Evolutionary conservation across 208 protist genomes (phyloP), one percentile per base, ranked within the genome.

Genomic region (Trypanosoma lewisi): DNA sequence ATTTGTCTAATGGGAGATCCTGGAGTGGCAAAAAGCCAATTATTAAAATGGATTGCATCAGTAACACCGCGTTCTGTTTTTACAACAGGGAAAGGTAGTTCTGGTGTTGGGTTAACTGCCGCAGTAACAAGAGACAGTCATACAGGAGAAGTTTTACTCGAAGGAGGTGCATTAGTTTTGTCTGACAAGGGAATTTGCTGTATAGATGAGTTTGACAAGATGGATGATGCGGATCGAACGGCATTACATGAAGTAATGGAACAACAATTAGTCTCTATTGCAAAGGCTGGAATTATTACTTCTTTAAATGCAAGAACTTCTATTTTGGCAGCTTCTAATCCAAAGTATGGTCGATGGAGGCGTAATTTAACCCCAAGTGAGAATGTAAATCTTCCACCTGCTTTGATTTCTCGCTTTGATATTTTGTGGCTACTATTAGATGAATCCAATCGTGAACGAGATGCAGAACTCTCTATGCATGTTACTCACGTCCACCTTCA

Each of bases 131-230:
- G 85, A 14, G 98, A 99, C 76, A 85, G 89, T 2, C 92, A 99
- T 31, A 99, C 98, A 5, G 78, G 88, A 19, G 98, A 99, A 56
- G 83, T 91, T 4, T 81, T 94, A 77, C 83, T 96, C 28, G 98
- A 99, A 74, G 92, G 85, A 37, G 95, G 98, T 58, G 98, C 98
- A 6, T 85, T 99, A 4, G 97, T 99, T 27, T 77, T 99, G 19
- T 90, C 87, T 30, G 98, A 99, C 73, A 84, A 93, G 21, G 99
- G 99, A 54, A 89, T 99, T 39, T 99, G 99, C 86, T 99, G 98
- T 80, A 99, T 99, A 63, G 99, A 99, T 78, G 99, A 99, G 80
- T 99, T 99, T 75, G 99, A 99, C 83, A 99, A 99, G 70, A 99
- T 99, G 98, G 89, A 88, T 65, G 98, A 99, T 59, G 78, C 74